Evolutionary conservation across 1,284 basidiomycete species (phyloP), one percentile per base, ranked within the genome.

Genomic region (Heterobasidion annosum): DNA sequence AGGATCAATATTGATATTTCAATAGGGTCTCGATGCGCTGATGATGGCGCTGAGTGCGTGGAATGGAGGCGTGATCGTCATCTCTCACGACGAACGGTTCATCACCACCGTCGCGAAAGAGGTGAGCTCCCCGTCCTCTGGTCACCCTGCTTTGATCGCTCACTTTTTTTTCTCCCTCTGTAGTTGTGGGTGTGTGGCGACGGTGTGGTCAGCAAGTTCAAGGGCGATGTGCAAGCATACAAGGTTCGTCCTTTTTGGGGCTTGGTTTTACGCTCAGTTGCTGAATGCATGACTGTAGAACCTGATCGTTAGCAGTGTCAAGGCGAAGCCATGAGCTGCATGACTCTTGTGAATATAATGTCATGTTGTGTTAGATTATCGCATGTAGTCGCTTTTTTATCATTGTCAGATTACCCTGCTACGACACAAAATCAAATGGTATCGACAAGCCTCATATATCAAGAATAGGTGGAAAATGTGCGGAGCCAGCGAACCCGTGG

Each of bases 11-110:
- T 35, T 12, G 8, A 37, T 40, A 16, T 40, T 42, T 15, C 5
- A 9, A 8, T 15, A 86, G 82, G 96, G 95, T 81, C 78, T 99
- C 56, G 97, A 99, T 67, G 97, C 95, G 6, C 76, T 99, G 48
- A 97, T 97, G 84, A 72, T 79, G 19, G 97, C 93, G 0, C 72
- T 99, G 61, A 82, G 83, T 61, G 74, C 73, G 15, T 99, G 93
- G 92, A 97, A 97, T 64, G 97, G 97, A n/a, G 97, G 96, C 52
- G 92, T 94, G 8, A 91, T 94, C 58, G 74, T 93, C 59, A 93
- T 97, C 62, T 92, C 90, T 61, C 94, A 97, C 81, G 94, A 97
- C 77, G 91, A 94, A 67, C 75, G 89, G 52, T 94, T 96, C 68
- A 93, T 96, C 65, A 93, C 91, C 33, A 86, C 79, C 33, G 88